These are phyloP conservation scores for Botrytis hyacinthi DNA, from an alignment of 2,329 filamentous ascomycete genomes.

Conservation along the genomic window DNA sequence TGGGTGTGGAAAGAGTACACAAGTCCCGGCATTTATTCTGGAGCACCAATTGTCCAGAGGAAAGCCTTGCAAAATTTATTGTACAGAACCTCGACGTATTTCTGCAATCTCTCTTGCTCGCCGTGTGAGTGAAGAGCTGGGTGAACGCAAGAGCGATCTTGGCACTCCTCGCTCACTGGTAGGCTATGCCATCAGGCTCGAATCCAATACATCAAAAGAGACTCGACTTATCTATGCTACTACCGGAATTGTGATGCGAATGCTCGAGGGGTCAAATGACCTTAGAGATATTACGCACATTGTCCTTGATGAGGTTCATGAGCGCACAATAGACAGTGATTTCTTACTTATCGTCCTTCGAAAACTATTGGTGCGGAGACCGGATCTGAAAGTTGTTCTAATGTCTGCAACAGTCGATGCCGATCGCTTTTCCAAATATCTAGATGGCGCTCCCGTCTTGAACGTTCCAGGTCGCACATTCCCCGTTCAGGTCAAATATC, in stretches of 20 bases:
- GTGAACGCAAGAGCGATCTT: conserved; percentile 77
- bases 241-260: conserved; percentile 91
- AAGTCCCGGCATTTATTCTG: conserved; percentile 90
- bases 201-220: conserved; percentile 78
- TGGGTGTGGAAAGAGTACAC: conserved; percentile 95
- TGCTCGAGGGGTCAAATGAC: conserved; percentile 87
- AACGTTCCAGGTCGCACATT: conserved; percentile 92
- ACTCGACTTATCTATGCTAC: conserved; percentile 89
- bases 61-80: conserved; percentile 85
- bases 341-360: conserved; percentile 91
- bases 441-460: conserved; percentile 80
- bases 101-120: conserved; percentile 92
- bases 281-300: conserved; percentile 89
- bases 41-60: conserved; percentile 83
- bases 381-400: conserved; percentile 85
- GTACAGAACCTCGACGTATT: conserved; percentile 91
- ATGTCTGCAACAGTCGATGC: conserved; percentile 99
- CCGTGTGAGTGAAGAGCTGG: conserved; percentile 91
- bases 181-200: conserved; percentile 90
- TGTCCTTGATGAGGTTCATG: conserved; percentile 96
- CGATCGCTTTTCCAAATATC: conserved; percentile 83
- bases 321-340: conserved; percentile 93
- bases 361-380: conserved; percentile 70
- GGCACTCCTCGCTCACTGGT: conserved; percentile 82
- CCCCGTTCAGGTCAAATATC: conserved; percentile 80